phyloP scores from a whole-genome alignment of 495 filamentous ascomycete genomes.

The Penicillium maclennaniae region DNA sequence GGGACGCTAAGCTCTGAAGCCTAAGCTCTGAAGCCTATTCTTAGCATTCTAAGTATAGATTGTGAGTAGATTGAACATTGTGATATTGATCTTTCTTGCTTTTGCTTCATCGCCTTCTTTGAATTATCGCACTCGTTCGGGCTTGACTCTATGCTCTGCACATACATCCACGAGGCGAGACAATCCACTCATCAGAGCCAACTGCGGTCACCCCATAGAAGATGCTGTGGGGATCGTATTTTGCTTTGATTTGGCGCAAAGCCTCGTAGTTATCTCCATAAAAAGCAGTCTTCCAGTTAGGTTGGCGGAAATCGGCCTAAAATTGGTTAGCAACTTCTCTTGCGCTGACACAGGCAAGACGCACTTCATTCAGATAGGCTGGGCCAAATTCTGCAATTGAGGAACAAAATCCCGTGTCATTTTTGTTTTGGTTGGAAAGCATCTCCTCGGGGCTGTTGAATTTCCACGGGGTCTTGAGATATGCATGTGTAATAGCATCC shows the following conservation, averaged over 20 bases:
- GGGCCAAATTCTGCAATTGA: constrained; percentile 1
- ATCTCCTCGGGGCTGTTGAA: constrained; percentile 5
- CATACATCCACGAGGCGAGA: constrained; percentile 11
- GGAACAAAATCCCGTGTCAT: constrained; percentile 12
- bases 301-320: constrained; percentile 12
- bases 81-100: too few relatives aligned
- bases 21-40: too few relatives aligned
- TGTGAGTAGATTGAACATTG: too few relatives aligned
- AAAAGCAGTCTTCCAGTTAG: constrained; percentile 8
- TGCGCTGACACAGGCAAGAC: background rate
- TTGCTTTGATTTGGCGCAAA: constrained; percentile 12
- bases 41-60: too few relatives aligned
- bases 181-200: constrained; percentile 15
- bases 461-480: constrained; percentile 9
- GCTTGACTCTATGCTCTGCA: background rate
- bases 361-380: constrained; percentile 15
- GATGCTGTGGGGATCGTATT: constrained; percentile 10
- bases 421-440: background rate
- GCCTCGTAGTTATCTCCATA: constrained; percentile 12
- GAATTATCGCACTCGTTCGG: background rate
- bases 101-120: too few relatives aligned
- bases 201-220: constrained; percentile 17
- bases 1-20: too few relatives aligned
- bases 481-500: constrained; percentile 1
- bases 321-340: background rate